These are phyloP conservation scores for Lactarius sanguifluus DNA, from an alignment of 768 basidiomycete genomes.

Conservation along the genomic window DNA sequence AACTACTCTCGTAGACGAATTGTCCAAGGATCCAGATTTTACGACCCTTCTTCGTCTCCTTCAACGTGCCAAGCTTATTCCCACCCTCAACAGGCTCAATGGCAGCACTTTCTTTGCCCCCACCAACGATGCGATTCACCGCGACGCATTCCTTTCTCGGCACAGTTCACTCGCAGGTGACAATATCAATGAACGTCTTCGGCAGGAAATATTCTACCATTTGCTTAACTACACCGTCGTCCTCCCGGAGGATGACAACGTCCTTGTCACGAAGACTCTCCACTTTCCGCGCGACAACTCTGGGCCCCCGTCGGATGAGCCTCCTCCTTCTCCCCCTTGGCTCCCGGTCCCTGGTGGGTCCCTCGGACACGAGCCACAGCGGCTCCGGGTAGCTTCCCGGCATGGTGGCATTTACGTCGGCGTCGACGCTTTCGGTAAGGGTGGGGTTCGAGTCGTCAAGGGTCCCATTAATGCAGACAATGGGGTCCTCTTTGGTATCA, in stretches of 20 bases:
- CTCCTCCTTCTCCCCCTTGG: constrained; percentile 81
- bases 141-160: constrained; percentile 42
- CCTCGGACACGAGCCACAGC: constrained; percentile 79
- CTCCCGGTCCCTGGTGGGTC: constrained; percentile 80
- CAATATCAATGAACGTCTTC: constrained; percentile 79
- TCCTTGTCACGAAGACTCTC: constrained; percentile 55
- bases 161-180: constrained; percentile 52
- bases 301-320: constrained; percentile 63
- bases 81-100: constrained; percentile 85
- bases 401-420: constrained; percentile 58
- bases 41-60: constrained; percentile 71
- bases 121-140: constrained; percentile 84
- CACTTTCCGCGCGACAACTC: constrained; percentile 63
- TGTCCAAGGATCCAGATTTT: constrained; percentile 75
- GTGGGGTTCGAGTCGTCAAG: constrained; percentile 67
- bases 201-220: constrained; percentile 94
- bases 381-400: constrained; percentile 60
- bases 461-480: constrained; percentile 60
- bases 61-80: constrained; percentile 84
- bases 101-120: constrained; percentile 90
- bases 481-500: constrained; percentile 75
- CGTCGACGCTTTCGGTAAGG: constrained; percentile 77
- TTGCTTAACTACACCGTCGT: constrained; percentile 78
- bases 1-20: constrained; percentile 73
- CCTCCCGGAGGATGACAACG: constrained; percentile 43